phyloP scores from a whole-genome alignment of 495 filamentous ascomycete genomes.

The Neurospora sp. region DNA sequence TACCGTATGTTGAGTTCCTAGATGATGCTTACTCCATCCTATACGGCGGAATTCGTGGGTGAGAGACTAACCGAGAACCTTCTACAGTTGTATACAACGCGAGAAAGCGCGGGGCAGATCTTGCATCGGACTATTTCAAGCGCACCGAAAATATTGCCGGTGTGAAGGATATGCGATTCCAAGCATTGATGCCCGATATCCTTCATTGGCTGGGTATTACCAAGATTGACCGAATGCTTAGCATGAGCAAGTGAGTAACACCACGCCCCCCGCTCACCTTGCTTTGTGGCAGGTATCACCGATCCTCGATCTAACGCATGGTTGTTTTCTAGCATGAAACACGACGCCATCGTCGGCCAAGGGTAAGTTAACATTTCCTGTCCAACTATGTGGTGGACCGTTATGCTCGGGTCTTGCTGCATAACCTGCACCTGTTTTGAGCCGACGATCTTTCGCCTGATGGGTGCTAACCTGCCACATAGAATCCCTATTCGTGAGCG shows the following conservation, averaged over 20 bases:
- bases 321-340: constrained; percentile 65
- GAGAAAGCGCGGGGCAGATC: constrained; percentile 72
- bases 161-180: constrained; percentile 97
- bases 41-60: too few relatives aligned
- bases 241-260: constrained; percentile 80
- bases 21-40: neutral
- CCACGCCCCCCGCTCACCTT: neutral
- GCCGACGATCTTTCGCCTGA: neutral
- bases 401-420: constrained; percentile 1
- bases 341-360: constrained; percentile 94
- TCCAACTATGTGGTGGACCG: neutral
- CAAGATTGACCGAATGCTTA: constrained; percentile 97
- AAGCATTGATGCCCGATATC: constrained; percentile 98
- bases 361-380: constrained; percentile 42
- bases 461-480: constrained; percentile 13
- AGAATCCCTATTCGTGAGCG: constrained; percentile 86
- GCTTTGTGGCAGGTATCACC: neutral
- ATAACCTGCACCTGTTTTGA: constrained; percentile 1
- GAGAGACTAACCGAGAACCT: constrained; percentile 19
- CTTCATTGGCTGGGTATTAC: constrained; percentile 97
- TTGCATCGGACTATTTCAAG: constrained; percentile 94
- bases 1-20: constrained; percentile 31
- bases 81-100: constrained; percentile 82
- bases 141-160: constrained; percentile 95
- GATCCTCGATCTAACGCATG: constrained; percentile 7